phyloP scores from a whole-genome alignment of 1,284 basidiomycete species.

The Ganoderma multipileum region DNA sequence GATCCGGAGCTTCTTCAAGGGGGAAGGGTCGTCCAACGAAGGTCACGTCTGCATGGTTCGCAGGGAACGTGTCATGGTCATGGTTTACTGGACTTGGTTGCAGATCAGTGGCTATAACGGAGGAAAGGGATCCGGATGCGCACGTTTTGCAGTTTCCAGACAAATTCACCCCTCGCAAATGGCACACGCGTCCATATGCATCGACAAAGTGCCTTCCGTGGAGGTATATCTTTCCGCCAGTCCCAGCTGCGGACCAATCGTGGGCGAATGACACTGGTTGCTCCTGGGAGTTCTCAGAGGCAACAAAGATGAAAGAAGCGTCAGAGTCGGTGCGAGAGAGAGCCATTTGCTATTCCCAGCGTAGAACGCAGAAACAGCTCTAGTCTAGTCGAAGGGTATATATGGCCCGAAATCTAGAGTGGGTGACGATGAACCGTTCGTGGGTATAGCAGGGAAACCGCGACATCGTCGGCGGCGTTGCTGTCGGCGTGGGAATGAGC shows the following conservation, averaged over 20 bases:
- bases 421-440: background rate
- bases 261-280: slow-evolving; percentile 58
- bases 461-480: background rate
- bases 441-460: background rate
- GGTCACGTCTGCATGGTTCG: slow-evolving; percentile 65
- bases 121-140: slow-evolving; percentile 40
- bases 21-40: slow-evolving; percentile 89
- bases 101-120: slow-evolving; percentile 3
- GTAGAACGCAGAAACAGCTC: background rate
- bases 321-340: slow-evolving; percentile 39
- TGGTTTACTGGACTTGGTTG: slow-evolving; percentile 64
- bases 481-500: background rate
- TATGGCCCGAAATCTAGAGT: background rate
- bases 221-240: slow-evolving; percentile 60
- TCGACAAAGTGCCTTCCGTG: slow-evolving; percentile 84
- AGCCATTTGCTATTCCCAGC: slow-evolving; percentile 14
- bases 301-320: slow-evolving; percentile 44
- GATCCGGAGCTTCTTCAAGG: slow-evolving; percentile 82
- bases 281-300: slow-evolving; percentile 30
- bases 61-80: slow-evolving; percentile 68
- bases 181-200: slow-evolving; percentile 76
- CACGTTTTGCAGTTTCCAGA: slow-evolving; percentile 86
- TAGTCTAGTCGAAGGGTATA: background rate
- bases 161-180: slow-evolving; percentile 82
- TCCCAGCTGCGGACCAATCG: slow-evolving; percentile 70